phyloP scores from a whole-genome alignment of 2,329 filamentous ascomycete genomes.

The Gremmenia infestans region DNA sequence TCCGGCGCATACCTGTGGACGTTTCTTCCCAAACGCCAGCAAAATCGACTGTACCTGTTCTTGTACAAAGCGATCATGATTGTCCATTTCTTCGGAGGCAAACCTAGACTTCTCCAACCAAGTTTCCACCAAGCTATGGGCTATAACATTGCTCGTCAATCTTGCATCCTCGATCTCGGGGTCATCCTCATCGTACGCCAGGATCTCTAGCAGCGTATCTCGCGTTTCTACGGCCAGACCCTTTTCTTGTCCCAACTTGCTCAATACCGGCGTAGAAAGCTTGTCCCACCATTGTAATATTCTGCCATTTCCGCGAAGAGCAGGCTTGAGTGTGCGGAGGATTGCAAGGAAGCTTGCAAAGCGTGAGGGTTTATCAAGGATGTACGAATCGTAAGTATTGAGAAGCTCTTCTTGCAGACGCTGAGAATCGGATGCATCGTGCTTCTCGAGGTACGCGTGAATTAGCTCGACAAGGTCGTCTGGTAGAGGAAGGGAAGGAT shows the following conservation, averaged over 20 bases:
- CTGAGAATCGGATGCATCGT: slow-evolving; percentile 65
- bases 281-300: slow-evolving; percentile 69
- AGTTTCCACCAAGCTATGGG: slow-evolving; percentile 49
- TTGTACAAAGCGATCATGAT: slow-evolving; percentile 41
- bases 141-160: slow-evolving; percentile 44
- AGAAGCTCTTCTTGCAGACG: slow-evolving; percentile 70
- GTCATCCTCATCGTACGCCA: slow-evolving; percentile 57
- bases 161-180: slow-evolving; percentile 44
- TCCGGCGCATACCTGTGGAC: slow-evolving; percentile 48
- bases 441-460: slow-evolving; percentile 62
- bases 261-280: slow-evolving; percentile 51
- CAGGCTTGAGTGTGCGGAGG: slow-evolving; percentile 58
- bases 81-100: slow-evolving; percentile 37
- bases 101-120: slow-evolving; percentile 48
- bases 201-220: slow-evolving; percentile 57
- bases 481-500: slow-evolving; percentile 56
- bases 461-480: slow-evolving; percentile 59
- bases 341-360: slow-evolving; percentile 65
- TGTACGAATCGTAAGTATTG: slow-evolving; percentile 58
- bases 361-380: slow-evolving; percentile 51
- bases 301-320: slow-evolving; percentile 57
- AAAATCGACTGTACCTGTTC: slow-evolving; percentile 41
- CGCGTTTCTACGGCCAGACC: slow-evolving; percentile 59
- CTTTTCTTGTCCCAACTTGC: slow-evolving; percentile 56
- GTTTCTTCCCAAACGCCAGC: slow-evolving; percentile 53